phyloP scores from a whole-genome alignment of 2,329 filamentous ascomycete species.

The Xylariaceae sp. region DNA sequence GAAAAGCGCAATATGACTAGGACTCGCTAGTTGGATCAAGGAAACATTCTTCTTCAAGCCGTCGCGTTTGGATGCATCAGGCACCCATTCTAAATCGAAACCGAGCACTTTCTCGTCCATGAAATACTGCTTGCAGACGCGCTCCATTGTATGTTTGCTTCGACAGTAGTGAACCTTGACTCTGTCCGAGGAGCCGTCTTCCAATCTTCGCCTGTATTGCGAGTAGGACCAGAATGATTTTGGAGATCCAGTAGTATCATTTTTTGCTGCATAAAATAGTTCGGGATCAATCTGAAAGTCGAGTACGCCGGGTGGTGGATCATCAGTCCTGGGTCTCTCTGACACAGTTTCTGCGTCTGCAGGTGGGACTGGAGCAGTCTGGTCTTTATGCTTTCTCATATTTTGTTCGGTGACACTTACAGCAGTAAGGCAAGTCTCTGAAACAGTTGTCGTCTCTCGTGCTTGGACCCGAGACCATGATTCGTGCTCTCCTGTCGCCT shows the following conservation, averaged over 20 bases:
- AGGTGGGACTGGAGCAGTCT: neutral
- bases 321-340: slow-evolving; percentile 15
- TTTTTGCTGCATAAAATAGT: slow-evolving; percentile 45
- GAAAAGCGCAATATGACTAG: slow-evolving; percentile 73
- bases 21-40: slow-evolving; percentile 76
- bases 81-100: slow-evolving; percentile 84
- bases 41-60: slow-evolving; percentile 67
- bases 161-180: slow-evolving; percentile 77
- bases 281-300: slow-evolving; percentile 46
- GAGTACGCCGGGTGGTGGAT: slow-evolving; percentile 36
- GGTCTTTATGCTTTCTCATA: neutral
- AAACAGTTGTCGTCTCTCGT: neutral
- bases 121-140: slow-evolving; percentile 62
- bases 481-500: neutral
- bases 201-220: slow-evolving; percentile 56
- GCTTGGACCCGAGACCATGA: neutral
- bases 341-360: neutral
- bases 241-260: slow-evolving; percentile 39
- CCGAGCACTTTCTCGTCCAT: slow-evolving; percentile 68
- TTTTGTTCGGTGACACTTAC: neutral
- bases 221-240: slow-evolving; percentile 65
- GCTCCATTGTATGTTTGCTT: slow-evolving; percentile 63
- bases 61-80: slow-evolving; percentile 41
- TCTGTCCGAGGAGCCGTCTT: slow-evolving; percentile 41
- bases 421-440: neutral